Conservation (phyloP, 805 yeast species). For the Candida ficus region DNA sequence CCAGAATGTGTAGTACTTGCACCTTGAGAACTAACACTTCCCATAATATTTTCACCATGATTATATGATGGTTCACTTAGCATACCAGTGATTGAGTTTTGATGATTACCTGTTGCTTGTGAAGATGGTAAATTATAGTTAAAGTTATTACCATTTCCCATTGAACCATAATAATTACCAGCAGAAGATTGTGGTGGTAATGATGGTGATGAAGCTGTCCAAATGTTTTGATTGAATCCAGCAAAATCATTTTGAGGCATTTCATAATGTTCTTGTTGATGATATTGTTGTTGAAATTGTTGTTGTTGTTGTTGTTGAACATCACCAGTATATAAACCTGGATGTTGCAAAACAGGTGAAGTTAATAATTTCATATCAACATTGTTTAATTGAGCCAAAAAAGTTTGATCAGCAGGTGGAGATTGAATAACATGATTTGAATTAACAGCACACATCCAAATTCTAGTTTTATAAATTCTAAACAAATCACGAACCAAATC, state of each 20-base stretch:
- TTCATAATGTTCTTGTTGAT: conserved; percentile 2
- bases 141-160: too few species aligned
- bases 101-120: conserved; percentile 1
- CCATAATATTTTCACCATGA: background rate
- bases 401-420: conserved; percentile 6
- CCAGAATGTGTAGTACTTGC: background rate
- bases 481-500: conserved; percentile 69
- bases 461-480: conserved; percentile 71
- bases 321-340: conserved; percentile 1
- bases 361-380: conserved; percentile 6
- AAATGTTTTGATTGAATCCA: conserved; percentile 14
- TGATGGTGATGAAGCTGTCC: conserved; percentile 8
- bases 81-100: conserved; percentile 5
- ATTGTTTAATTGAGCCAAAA: conserved; percentile 6
- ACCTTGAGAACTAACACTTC: background rate
- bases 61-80: conserved; percentile 4
- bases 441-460: conserved; percentile 76
- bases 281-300: conserved; percentile 1
- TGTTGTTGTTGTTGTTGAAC: conserved; percentile 6
- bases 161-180: background rate
- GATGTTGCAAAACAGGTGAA: conserved; percentile 6
- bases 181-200: conserved; percentile 5
- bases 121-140: conserved; percentile 7
- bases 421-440: conserved; percentile 6
- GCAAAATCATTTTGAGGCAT: conserved; percentile 5